Percentiles rank a stretch among this genome's conserved stretches.
Evolutionary conservation across 148 eudicot species (phyloP).

Genomic region (Rhododendron williamsianum): DNA sequence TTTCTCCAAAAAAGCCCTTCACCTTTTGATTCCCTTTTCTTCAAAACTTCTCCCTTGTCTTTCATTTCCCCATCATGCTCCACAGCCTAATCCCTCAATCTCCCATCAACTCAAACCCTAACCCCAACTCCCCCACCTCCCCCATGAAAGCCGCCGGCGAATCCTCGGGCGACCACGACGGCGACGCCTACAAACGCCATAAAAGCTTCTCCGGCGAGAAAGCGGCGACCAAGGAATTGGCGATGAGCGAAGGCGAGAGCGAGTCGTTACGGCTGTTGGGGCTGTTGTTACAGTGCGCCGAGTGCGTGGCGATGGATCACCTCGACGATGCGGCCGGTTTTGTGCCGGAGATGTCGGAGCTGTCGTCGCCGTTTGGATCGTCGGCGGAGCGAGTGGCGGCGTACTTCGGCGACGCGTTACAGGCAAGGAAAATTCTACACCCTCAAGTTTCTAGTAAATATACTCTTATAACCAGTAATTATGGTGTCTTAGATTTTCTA

Average conservation of each 20-base stretch:
- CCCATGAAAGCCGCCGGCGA: constrained; percentile 7
- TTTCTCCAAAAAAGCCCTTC: background rate
- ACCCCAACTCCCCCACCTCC: background rate
- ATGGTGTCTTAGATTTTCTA: background rate
- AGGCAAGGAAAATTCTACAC: background rate
- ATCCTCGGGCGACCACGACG: background rate
- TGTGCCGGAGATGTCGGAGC: constrained; percentile 47
- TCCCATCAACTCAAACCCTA: background rate
- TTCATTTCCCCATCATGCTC: constrained; percentile 27
- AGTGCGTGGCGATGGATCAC: constrained; percentile 49
- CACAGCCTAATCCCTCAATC: constrained; percentile 23
- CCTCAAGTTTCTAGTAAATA: background rate
- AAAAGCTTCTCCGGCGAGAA: constrained; percentile 18
- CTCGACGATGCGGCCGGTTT: constrained; percentile 40
- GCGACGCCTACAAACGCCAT: constrained; percentile 10
- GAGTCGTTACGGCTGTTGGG: constrained; percentile 48
- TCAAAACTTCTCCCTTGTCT: background rate
- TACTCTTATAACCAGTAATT: too few species aligned
- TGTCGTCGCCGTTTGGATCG: constrained; percentile 70
- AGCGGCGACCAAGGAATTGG: background rate
- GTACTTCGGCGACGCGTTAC: constrained; percentile 60
- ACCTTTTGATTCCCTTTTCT: constrained; percentile 4
- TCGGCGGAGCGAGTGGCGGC: constrained; percentile 69
- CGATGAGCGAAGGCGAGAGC: constrained; percentile 8
- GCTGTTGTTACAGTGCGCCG: constrained; percentile 66